Evolutionary conservation across 345 rosid genomes (phyloP).

Genomic region (Eucalyptus grandis): DNA sequence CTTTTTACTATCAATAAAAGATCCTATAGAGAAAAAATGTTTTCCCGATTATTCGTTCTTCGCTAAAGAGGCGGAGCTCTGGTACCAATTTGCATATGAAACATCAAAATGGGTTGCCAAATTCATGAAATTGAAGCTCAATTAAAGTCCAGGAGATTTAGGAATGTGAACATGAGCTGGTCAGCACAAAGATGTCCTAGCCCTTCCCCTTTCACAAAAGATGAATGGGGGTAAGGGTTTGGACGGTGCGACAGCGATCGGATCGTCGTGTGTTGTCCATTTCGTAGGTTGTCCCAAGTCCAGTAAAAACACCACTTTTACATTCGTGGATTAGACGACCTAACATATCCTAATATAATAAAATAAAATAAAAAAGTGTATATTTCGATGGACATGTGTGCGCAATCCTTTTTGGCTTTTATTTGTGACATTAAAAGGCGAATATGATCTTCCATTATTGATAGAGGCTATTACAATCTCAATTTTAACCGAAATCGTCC

Average conservation of each 20-base stretch:
- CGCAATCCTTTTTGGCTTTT: neutral
- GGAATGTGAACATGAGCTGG: neutral
- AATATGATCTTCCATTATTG: neutral
- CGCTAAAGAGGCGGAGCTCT: neutral
- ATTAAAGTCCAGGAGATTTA: neutral
- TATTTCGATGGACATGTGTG: neutral
- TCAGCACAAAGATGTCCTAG: neutral
- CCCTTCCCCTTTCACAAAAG: neutral
- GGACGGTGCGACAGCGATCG: neutral
- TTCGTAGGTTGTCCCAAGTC: neutral
- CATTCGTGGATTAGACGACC: neutral
- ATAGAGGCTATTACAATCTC: neutral
- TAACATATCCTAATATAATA: no score
- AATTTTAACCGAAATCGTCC: neutral
- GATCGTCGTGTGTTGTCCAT: neutral
- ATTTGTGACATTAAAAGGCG: neutral
- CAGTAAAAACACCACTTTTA: neutral
- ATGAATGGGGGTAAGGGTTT: neutral
- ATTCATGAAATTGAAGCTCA: neutral
- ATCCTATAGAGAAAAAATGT: neutral
- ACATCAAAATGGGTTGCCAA: neutral
- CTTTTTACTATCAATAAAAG: no score
- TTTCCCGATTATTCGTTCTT: rapidly evolving
- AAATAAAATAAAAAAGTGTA: neutral
- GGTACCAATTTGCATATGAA: neutral